Conservation (phyloP, 805 yeast genomes). For the Myxozyma sirexii region DNA sequence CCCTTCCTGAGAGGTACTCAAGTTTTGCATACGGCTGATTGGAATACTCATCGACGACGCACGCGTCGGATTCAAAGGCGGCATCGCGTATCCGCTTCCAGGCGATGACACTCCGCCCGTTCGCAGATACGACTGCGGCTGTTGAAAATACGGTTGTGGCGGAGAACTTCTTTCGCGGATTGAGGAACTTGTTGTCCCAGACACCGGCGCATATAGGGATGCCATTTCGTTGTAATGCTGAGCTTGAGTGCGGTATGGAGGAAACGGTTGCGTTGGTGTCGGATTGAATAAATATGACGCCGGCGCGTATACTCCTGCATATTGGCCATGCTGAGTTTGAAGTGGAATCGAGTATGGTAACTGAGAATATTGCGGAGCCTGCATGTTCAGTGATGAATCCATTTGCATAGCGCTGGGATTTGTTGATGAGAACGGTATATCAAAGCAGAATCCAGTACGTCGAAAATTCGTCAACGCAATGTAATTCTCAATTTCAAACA, state of each 20-base stretch:
- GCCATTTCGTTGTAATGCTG: constrained; percentile 12
- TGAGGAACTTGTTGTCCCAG: neutral
- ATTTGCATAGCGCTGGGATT: neutral
- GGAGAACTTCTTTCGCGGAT: neutral
- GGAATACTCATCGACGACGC: neutral
- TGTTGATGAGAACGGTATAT: constrained; percentile 4
- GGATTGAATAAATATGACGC: constrained; percentile 3
- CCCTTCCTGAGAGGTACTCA: neutral
- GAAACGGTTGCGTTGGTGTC: constrained; percentile 11
- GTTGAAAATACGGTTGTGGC: neutral
- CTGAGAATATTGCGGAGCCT: neutral
- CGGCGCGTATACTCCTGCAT: neutral
- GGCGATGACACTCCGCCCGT: neutral
- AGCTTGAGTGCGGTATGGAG: constrained; percentile 7
- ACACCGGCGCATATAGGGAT: neutral
- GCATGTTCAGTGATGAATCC: neutral
- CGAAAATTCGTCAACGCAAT: constrained; percentile 25
- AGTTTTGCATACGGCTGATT: neutral
- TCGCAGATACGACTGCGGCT: constrained; percentile 1
- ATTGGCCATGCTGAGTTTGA: constrained; percentile 1
- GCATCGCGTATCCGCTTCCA: neutral
- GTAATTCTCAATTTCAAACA: constrained; percentile 27
- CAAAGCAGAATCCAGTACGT: constrained; percentile 25
- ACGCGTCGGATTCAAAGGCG: neutral
- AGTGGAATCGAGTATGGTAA: neutral